Percentiles rank a stretch among this genome's conserved stretches.
Evolutionary conservation across 768 basidiomycete genomes (phyloP).

Genomic region (Boletales sp.): DNA sequence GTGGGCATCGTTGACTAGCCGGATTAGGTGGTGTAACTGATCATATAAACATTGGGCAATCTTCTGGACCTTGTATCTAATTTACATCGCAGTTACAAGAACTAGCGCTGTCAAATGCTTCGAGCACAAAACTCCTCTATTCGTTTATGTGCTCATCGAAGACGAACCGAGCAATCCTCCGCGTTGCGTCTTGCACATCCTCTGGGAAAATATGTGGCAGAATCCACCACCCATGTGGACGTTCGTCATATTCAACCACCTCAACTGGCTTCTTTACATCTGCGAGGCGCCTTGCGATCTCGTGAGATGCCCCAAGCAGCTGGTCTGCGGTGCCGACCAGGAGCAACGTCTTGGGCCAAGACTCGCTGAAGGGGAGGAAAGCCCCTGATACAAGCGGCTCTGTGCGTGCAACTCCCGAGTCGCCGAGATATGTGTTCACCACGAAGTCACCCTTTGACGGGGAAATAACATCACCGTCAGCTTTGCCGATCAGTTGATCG

Average conservation of each 20-base stretch:
- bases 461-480: slow-evolving; percentile 3
- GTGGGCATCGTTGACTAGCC: slow-evolving; percentile 12
- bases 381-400: slow-evolving; percentile 19
- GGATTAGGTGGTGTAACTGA: slow-evolving; percentile 11
- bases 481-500: not conserved
- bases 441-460: accelerated
- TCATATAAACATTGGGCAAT: slow-evolving; percentile 10
- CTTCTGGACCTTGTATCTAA: slow-evolving; percentile 1
- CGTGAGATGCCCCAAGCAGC: slow-evolving; percentile 6
- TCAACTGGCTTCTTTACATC: slow-evolving; percentile 7
- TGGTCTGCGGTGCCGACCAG: slow-evolving; percentile 18
- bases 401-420: slow-evolving; percentile 3
- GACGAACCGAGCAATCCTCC: slow-evolving; percentile 10
- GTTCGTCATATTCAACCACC: slow-evolving; percentile 22
- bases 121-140: not conserved
- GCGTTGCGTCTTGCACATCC: slow-evolving; percentile 6
- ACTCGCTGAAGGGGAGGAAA: slow-evolving; percentile 8
- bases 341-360: slow-evolving; percentile 24
- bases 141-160: not conserved
- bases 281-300: slow-evolving; percentile 5
- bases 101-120: not conserved
- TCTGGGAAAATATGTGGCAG: slow-evolving; percentile 14
- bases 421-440: slow-evolving; percentile 6
- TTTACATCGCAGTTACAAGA: not conserved
- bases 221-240: slow-evolving; percentile 24